phyloP scores from a whole-genome alignment of 495 filamentous ascomycete species.

The Aspergillus hancockii region DNA sequence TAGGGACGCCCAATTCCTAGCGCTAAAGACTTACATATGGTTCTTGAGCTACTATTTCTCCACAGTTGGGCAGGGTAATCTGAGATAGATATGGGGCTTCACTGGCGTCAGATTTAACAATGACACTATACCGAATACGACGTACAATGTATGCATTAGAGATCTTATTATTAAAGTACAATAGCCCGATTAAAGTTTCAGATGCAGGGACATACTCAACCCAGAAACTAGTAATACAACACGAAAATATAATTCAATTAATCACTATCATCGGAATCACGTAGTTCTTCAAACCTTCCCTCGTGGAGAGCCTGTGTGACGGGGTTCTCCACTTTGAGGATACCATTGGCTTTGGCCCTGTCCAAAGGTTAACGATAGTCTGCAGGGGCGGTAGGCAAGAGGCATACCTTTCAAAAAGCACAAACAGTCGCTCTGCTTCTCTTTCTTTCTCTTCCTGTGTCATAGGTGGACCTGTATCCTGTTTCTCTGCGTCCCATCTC shows the following conservation, averaged over 20 bases:
- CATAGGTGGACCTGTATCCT: conserved; percentile 66
- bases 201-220: not conserved
- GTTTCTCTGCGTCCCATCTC: conserved; percentile 66
- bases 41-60: not conserved
- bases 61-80: not conserved
- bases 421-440: conserved; percentile 90
- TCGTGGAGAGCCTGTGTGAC: conserved; percentile 72
- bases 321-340: conserved; percentile 84
- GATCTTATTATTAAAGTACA: not conserved
- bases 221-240: not conserved
- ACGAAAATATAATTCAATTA: conserved; percentile 14
- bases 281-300: conserved; percentile 75
- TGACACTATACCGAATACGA: not conserved
- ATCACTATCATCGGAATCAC: conserved; percentile 48
- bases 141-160: not conserved
- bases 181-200: not conserved
- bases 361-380: conserved; percentile 19
- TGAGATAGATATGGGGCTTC: not conserved
- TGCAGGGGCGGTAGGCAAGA: not conserved
- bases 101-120: not conserved
- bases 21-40: no score
- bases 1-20: no score
- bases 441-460: conserved; percentile 87
- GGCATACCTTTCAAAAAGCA: conserved; percentile 85
- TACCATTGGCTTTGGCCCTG: conserved; percentile 79